Base-by-base conservation (phyloP, 192 early-diverging fungal species). In the Allomyces macrogynus region DNA sequence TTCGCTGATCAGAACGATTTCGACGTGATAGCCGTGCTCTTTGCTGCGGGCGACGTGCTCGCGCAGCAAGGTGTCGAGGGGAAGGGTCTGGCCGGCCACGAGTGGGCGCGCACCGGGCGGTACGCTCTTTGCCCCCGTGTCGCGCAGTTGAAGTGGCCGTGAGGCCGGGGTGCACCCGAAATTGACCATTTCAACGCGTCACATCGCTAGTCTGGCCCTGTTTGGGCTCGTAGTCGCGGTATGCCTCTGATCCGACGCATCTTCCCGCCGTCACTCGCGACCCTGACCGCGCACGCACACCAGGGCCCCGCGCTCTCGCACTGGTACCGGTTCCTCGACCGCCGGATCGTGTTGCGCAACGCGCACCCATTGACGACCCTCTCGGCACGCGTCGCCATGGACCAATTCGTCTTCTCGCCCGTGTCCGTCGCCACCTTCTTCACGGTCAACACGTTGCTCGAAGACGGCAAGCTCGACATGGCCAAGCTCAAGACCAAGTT, bases 341-440 rank as follows among this genome's bases (percentile, higher is more conserved):
- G 63, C 3, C 64, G 65, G 11, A 73, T 88, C 24, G 67, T 57
- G 16, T 63, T 83, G 43, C 67, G 76, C 25, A 75, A 43, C 24
- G 69, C 70, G 5, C 32, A 68, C 2, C 64, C 60, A 66, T 67
- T 73, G 70, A 63, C 44, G 43, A 8, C 69, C 14, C 54, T 78
- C 18, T 18, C 77, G 5, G 69, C 73, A 3, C 71, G 78, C 23
- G 83, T 86, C 5, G 70, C 72, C 10, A 40, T 83, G 1, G 86
- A 86, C 64, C 85, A 89, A 62, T 61, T 72, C 0, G 44, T 87
- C 44, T 90, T 86, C 71, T 84, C 89, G 1, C 86, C 89, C 16
- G 71, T 73, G 24, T 89, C 87, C 64, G 83, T 87, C 63, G 81
- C 77, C 62, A 73, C 73, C 9, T 86, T 84, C 70, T 86, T 89